Percentiles rank a stretch among this genome's conserved stretches.
Evolutionary conservation across 2,329 filamentous ascomycete species (phyloP).

Genomic region (Torrubiellomyces zombiae): DNA sequence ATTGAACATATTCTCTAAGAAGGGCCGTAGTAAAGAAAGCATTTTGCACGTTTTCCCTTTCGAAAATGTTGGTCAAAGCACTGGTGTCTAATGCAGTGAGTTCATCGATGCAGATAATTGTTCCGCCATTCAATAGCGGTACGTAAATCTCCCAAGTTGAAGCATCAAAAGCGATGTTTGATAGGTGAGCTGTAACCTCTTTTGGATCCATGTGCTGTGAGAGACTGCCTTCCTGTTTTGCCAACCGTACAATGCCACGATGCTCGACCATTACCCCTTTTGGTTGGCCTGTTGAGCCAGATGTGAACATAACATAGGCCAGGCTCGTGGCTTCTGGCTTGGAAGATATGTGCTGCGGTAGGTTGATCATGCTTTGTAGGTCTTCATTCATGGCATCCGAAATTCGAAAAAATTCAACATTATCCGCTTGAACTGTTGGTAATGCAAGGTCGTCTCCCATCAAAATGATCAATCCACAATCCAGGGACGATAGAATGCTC

Average conservation of each 20-base stretch:
- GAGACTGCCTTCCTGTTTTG: too few species aligned
- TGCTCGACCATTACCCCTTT: constrained; percentile 11
- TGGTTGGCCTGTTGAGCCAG: constrained; percentile 9
- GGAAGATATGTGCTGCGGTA: too few species aligned
- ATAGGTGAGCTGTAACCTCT: constrained; percentile 3
- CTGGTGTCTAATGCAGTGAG: constrained; percentile 2
- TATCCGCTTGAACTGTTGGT: constrained; percentile 1
- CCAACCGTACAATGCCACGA: constrained; percentile 3
- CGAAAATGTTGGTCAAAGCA: not conserved
- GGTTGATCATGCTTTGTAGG: not conserved
- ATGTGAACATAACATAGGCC: constrained; percentile 10
- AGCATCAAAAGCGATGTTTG: constrained; percentile 6
- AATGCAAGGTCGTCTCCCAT: constrained; percentile 2
- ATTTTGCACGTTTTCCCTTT: too few species aligned
- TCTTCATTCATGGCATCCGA: constrained; percentile 3
- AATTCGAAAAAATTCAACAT: constrained; percentile 5
- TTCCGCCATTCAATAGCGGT: constrained; percentile 5
- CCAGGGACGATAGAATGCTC: constrained; percentile 5
- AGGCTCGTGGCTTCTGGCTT: not conserved
- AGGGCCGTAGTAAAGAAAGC: too few species aligned
- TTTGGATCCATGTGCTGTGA: not conserved
- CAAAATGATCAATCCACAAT: constrained; percentile 5
- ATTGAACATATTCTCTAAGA: too few species aligned
- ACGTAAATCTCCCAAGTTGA: constrained; percentile 4
- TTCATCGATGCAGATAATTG: constrained; percentile 5